A percentile compares a stretch with the other conserved stretches of the same genome.
These are phyloP conservation scores for Globisporangium carolinianum DNA, from an alignment of 352 stramenopile species.

Conservation along the genomic window DNA sequence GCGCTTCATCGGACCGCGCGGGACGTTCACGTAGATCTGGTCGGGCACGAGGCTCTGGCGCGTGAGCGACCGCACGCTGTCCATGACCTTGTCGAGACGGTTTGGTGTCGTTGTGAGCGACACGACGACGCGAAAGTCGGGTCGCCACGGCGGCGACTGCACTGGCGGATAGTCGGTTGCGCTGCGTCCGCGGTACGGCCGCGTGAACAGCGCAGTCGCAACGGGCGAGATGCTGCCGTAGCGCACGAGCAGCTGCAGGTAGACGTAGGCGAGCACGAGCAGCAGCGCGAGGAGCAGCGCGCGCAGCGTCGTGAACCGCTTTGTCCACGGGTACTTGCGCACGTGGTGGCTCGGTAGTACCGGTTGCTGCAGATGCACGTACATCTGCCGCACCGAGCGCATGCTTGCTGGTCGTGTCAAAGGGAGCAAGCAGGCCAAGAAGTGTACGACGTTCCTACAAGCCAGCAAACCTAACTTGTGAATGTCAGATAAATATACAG, in stretches of 20 bases:
- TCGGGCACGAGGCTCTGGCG: slow-evolving; percentile 55
- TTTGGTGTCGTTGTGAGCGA: slow-evolving; percentile 73
- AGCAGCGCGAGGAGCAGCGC: slow-evolving; percentile 20
- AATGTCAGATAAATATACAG: too few relatives aligned
- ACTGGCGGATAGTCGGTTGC: slow-evolving; percentile 27
- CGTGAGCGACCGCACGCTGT: slow-evolving; percentile 56
- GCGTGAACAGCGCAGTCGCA: slow-evolving; percentile 60
- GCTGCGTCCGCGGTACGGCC: slow-evolving; percentile 37
- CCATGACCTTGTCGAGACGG: slow-evolving; percentile 69
- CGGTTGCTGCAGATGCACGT: slow-evolving; percentile 58
- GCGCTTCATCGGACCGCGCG: slow-evolving; percentile 63
- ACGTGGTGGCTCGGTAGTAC: slow-evolving; percentile 39
- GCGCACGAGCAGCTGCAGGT: slow-evolving; percentile 56
- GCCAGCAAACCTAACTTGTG: too few relatives aligned
- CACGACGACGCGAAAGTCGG: slow-evolving; percentile 70
- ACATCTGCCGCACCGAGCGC: slow-evolving; percentile 21
- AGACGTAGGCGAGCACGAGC: slow-evolving; percentile 35
- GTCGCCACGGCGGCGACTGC: slow-evolving; percentile 40
- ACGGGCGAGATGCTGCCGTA: slow-evolving; percentile 74
- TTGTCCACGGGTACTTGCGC: slow-evolving; percentile 22
- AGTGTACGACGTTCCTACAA: neutral
- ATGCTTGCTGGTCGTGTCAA: slow-evolving; percentile 11
- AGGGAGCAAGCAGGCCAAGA: neutral
- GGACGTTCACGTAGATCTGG: slow-evolving; percentile 79
- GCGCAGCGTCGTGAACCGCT: slow-evolving; percentile 33